phyloP scores from a whole-genome alignment of 352 stramenopile species.

The Globisporangium nodosum region DNA sequence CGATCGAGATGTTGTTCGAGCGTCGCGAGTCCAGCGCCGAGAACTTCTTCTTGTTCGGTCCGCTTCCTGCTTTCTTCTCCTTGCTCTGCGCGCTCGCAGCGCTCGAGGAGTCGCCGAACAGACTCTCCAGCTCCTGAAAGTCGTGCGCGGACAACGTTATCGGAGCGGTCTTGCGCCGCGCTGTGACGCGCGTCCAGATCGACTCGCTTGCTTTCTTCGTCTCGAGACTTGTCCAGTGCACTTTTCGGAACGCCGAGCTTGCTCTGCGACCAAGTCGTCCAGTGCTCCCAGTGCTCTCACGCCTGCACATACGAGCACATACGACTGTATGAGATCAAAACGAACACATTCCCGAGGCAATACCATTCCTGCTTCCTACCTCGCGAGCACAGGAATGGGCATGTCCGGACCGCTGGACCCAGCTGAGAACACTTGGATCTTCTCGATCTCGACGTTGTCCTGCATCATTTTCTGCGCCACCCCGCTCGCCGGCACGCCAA shows the following conservation, averaged over 20 bases:
- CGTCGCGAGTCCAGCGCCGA: slow-evolving; percentile 64
- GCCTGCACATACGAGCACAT: neutral
- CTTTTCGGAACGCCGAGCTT: slow-evolving; percentile 59
- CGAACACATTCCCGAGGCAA: neutral
- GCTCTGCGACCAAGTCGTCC: slow-evolving; percentile 25
- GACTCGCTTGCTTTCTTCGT: slow-evolving; percentile 45
- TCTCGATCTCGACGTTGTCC: slow-evolving; percentile 57
- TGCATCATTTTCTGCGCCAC: slow-evolving; percentile 80
- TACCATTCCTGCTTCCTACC: neutral
- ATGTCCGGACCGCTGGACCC: slow-evolving; percentile 26
- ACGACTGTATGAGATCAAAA: neutral
- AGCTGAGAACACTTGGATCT: slow-evolving; percentile 50
- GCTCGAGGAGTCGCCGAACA: slow-evolving; percentile 39
- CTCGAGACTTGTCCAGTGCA: slow-evolving; percentile 77
- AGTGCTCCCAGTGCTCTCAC: slow-evolving; percentile 5
- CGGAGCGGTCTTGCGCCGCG: slow-evolving; percentile 54
- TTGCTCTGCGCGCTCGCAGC: slow-evolving; percentile 1
- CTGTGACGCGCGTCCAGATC: slow-evolving; percentile 70
- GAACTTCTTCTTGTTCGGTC: slow-evolving; percentile 33
- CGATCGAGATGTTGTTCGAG: slow-evolving; percentile 81
- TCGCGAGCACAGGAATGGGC: neutral
- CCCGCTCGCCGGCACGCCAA: slow-evolving; percentile 59
- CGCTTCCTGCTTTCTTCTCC: slow-evolving; percentile 11
- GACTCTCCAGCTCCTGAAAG: slow-evolving; percentile 49
- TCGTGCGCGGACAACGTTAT: slow-evolving; percentile 67